A percentile compares a stretch with the other conserved stretches of the same genome.
These are phyloP conservation scores for Detonula confervacea DNA, from an alignment of 352 stramenopile genomes.

Conservation along the genomic window DNA sequence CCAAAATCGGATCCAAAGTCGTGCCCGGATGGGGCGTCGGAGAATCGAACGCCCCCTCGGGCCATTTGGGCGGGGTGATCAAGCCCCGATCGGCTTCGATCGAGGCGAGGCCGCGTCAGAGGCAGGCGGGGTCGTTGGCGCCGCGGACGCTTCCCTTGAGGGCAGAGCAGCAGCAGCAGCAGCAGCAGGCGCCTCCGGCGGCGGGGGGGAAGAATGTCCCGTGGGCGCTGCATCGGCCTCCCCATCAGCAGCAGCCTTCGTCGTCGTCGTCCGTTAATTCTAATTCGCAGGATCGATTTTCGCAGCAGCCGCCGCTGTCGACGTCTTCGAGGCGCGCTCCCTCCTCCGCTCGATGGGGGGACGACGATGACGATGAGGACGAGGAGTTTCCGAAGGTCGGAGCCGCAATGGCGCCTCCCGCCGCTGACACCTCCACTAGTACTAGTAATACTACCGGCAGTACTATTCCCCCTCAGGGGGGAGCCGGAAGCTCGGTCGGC, in stretches of 20 bases:
- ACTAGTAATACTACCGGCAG: background rate
- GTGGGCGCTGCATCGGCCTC: conserved; percentile 25
- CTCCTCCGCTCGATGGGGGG: conserved; percentile 14
- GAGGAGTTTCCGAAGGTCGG: conserved; percentile 22
- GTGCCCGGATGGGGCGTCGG: conserved; percentile 9
- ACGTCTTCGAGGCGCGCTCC: background rate
- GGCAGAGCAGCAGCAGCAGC: background rate
- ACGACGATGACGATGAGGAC: conserved; percentile 24
- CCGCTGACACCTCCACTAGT: background rate
- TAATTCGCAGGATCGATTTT: too few relatives aligned
- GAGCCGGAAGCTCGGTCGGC: background rate
- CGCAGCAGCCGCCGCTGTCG: background rate
- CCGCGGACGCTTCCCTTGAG: background rate
- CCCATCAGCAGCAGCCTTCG: background rate
- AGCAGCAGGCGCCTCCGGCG: background rate
- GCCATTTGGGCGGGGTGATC: conserved; percentile 1
- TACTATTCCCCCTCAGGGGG: too few relatives aligned
- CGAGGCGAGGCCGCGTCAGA: too few relatives aligned
- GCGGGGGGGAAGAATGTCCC: conserved; percentile 18
- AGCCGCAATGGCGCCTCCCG: background rate
- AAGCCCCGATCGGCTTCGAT: too few relatives aligned
- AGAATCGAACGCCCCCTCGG: background rate
- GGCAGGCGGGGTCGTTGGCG: too few relatives aligned
- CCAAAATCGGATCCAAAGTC: conserved; percentile 23
- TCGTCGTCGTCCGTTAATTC: background rate